These are phyloP conservation scores for Pichia exigua DNA, from an alignment of 805 yeast species.

Conservation along the genomic window DNA sequence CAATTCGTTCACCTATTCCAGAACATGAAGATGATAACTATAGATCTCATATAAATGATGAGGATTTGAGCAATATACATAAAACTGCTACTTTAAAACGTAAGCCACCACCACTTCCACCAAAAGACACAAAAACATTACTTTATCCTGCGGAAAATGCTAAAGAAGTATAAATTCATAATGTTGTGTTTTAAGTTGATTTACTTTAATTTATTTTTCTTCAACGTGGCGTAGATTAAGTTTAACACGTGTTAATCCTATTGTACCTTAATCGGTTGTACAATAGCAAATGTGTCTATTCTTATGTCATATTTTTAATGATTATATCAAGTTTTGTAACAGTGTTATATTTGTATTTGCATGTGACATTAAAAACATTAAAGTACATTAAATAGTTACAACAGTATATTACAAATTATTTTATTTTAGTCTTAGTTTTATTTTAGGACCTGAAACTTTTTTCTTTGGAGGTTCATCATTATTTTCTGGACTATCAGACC, in stretches of 20 bases:
- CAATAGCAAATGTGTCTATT: too few species aligned
- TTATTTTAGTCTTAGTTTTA: slow-evolving; percentile 17
- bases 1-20: neutral
- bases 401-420: neutral
- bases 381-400: neutral
- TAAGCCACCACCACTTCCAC: neutral
- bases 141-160: neutral
- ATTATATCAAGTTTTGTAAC: too few species aligned
- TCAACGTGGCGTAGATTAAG: too few species aligned
- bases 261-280: too few species aligned
- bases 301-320: too few species aligned
- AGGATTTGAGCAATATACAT: neutral
- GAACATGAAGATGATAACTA: neutral
- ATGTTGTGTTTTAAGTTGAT: too few species aligned
- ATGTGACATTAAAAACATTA: neutral
- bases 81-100: neutral
- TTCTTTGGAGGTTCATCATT: neutral
- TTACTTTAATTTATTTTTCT: too few species aligned
- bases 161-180: neutral
- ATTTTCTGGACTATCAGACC: neutral
- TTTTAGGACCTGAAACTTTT: slow-evolving; percentile 10
- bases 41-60: neutral
- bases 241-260: too few species aligned
- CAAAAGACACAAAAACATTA: neutral
- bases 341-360: too few species aligned